phyloP scores from a whole-genome alignment of 2,329 filamentous ascomycete species.

The Macrophomina pseudophaseolina region DNA sequence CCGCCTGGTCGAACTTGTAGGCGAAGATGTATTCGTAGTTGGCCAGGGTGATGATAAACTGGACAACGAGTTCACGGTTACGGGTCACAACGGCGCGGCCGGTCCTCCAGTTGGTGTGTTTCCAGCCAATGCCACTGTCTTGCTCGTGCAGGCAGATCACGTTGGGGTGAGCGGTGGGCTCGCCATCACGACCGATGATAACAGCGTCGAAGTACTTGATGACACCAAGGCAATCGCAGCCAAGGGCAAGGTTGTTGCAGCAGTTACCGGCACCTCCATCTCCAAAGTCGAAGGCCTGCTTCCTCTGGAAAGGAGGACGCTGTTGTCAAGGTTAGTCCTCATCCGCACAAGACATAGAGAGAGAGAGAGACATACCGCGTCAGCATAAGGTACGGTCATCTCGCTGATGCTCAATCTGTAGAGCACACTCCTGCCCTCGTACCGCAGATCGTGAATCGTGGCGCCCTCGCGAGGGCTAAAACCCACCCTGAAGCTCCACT shows the following conservation, averaged over 20 bases:
- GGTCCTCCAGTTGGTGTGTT: conserved; percentile 72
- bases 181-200: conserved; percentile 59
- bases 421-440: conserved; percentile 68
- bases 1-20: conserved; percentile 68
- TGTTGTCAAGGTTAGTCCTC: neutral
- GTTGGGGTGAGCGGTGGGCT: conserved; percentile 60
- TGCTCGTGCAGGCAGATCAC: conserved; percentile 73
- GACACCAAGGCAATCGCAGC: conserved; percentile 71
- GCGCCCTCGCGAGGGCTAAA: conserved; percentile 61
- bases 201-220: conserved; percentile 70
- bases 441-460: conserved; percentile 72
- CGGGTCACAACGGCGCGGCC: conserved; percentile 66
- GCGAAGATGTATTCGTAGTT: conserved; percentile 75
- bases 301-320: conserved; percentile 68
- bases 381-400: conserved; percentile 53
- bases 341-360: conserved; percentile 32
- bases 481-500: conserved; percentile 49
- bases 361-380: neutral
- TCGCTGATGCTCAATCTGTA: conserved; percentile 71
- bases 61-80: conserved; percentile 67
- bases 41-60: conserved; percentile 70
- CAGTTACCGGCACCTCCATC: conserved; percentile 70
- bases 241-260: conserved; percentile 70
- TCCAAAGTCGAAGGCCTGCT: conserved; percentile 75
- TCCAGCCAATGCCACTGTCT: conserved; percentile 72